Conservation (phyloP, 2,329 filamentous ascomycete species). For the Fusarium protoensiforme region DNA sequence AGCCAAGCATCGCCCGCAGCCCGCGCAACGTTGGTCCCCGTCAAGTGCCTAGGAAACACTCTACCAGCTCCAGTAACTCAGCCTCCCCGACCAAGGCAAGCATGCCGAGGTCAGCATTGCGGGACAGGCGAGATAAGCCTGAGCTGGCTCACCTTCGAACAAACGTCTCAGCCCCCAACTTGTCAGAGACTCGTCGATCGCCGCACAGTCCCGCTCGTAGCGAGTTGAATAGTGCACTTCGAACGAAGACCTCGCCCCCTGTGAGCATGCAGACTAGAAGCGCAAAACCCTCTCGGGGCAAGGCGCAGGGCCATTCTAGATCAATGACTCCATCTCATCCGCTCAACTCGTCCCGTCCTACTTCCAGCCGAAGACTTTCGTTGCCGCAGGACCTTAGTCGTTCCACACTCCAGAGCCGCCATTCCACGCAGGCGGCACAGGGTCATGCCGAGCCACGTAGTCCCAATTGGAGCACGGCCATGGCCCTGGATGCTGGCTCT, state of each 20-base stretch:
- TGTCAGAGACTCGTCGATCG: constrained; percentile 32
- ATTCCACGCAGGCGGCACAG: constrained; percentile 14
- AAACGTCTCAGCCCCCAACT: constrained; percentile 41
- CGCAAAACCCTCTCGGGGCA: constrained; percentile 36
- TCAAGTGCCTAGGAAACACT: constrained; percentile 1
- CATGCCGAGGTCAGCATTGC: not conserved
- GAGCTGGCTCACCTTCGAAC: constrained; percentile 29
- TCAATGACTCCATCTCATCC: constrained; percentile 29
- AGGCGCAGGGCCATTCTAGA: constrained; percentile 19
- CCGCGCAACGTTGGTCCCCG: constrained; percentile 6
- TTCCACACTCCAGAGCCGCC: constrained; percentile 27
- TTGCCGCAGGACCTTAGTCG: constrained; percentile 32
- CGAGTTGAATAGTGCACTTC: constrained; percentile 36
- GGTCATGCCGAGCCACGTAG: constrained; percentile 21
- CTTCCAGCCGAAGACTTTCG: constrained; percentile 27
- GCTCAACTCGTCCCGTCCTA: constrained; percentile 4
- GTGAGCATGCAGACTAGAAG: constrained; percentile 57
- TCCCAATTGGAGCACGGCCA: constrained; percentile 19
- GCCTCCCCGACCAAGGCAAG: constrained; percentile 8
- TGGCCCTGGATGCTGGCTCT: constrained; percentile 6
- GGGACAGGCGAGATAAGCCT: constrained; percentile 18
- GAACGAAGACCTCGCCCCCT: constrained; percentile 52
- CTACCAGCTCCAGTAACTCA: constrained; percentile 8
- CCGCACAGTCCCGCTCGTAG: constrained; percentile 11
- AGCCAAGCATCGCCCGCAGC: not conserved